Evolutionary conservation across 805 yeast species (phyloP).

Genomic region (Candida endomychidarum): DNA sequence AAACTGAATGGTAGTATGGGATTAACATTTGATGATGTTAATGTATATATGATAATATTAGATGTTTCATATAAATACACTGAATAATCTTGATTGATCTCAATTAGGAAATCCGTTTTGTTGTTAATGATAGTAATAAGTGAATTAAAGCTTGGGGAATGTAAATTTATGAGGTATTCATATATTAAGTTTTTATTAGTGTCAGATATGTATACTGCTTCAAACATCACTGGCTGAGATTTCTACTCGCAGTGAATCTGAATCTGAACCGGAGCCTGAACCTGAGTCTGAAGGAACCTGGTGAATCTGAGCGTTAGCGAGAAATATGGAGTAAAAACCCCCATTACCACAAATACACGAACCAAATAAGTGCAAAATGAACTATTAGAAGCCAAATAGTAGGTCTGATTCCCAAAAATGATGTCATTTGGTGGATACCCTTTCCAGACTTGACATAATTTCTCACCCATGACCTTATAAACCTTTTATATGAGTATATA

Average conservation of each 20-base stretch:
- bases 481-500: no score
- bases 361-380: no score
- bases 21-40: conserved; percentile 32
- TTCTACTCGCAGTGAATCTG: neutral
- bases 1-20: conserved; percentile 59
- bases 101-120: conserved; percentile 21
- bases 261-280: no score
- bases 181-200: conserved; percentile 31
- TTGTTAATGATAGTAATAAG: conserved; percentile 17
- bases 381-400: no score
- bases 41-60: conserved; percentile 27
- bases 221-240: conserved; percentile 32
- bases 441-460: no score
- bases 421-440: no score
- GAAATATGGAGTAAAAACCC: no score
- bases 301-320: no score
- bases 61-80: conserved; percentile 24
- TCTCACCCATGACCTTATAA: no score
- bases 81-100: conserved; percentile 30
- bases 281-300: no score
- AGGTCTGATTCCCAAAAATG: no score
- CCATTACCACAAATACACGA: no score
- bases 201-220: conserved; percentile 45
- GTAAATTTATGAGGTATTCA: conserved; percentile 33
- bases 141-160: conserved; percentile 33